Base-by-base conservation (phyloP, 805 yeast species). In the Schwanniomyces vanrijiae region DNA sequence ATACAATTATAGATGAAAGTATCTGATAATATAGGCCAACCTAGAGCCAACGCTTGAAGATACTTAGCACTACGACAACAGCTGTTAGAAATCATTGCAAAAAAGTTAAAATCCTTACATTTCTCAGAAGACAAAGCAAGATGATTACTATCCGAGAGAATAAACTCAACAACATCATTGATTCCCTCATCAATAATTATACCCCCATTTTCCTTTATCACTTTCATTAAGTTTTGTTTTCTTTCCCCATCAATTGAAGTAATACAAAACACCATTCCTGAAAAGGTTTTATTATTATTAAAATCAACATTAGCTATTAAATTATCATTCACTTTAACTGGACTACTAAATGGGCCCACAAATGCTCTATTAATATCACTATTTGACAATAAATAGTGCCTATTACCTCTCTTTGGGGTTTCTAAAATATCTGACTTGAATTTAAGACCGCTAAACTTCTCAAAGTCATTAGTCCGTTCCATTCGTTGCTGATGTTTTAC, bases 1-100 rank as follows among this genome's bases (percentile, higher is more conserved):
- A 79, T 55, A 46, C 85, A 75, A 48, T 83, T 85, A 5, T 62
- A 59, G 3, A 89, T 68, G 53, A 78, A 90, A 7, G 65, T 59
- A 46, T 78, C 76, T 2, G 88, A 82, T 25, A 90, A 58, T 16
- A 87, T 77, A 2, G 97, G 97, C 96, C 96, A 90, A 2, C 92
- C 91, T 38, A 90, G 59, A 0, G 92, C 88, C 14, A 90, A 62
- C 2, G 86, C 82, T 57, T 88, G 94, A 8, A 90, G 61, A 60
- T 86, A 90, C 58, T 90, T 90, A 7, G 83, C 75, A 41, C 90
- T 88, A 31, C 96, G 69, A 16, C 80, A 72, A 47, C 78, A 76
- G 25, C 73, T 73, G 33, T 75, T 76, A 0, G 92, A 76, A 1
- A 90, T 65, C 28, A 88, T 69, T 1, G 91, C 91, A 1, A 78